Evolutionary conservation across 345 rosid species (phyloP), one percentile per base, ranked within the genome.

Genomic region (Ceriops decandra): DNA sequence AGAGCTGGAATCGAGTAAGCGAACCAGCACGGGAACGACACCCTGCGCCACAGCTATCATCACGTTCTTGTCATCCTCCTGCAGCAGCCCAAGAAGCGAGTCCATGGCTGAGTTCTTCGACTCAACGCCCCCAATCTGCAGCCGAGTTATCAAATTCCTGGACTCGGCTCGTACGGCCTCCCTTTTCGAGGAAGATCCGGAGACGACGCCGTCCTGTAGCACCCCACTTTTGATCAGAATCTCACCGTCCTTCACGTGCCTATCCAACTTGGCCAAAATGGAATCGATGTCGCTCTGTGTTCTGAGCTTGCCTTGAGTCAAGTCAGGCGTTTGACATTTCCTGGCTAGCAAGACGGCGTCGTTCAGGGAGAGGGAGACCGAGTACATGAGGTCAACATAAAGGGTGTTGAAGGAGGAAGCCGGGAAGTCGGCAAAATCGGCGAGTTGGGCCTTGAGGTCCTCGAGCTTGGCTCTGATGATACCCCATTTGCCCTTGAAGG

Each of bases 211-310:
- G 67, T 81, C 90, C 11, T 75, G 82, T 2, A 85, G 82, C 20
- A 88, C 79, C 1, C 93, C 96, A 7, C 93, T 88, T 51, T 68
- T 76, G 16, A 89, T 85, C 62, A 93, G 30, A 77, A 93, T 81
- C 66, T 84, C 91, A 24, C 82, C 73, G 49, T 93, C 98, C 53
- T 67, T 80, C 32, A 88, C 82, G 69, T 87, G 88, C 24, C 89
- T 84, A 60, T 88, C 93, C 64, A 93, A 76, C 60, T 77, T 81
- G 9, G 97, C 85, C 72, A 86, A 68, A 66, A 88, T 70, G 16
- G 96, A 86, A 68, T 93, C 97, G 51, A 93, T 81, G 27, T 89
- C 90, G 61, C 95, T 93, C 85, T 93, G 98, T 31, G 98, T 89
- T 70, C 74, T 81, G 70, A 93, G 92, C 81, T 93, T 93, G 4